Evolutionary conservation across 1,284 basidiomycete species (phyloP).

Genomic region (Ceratorhiza oryzae-sativae): DNA sequence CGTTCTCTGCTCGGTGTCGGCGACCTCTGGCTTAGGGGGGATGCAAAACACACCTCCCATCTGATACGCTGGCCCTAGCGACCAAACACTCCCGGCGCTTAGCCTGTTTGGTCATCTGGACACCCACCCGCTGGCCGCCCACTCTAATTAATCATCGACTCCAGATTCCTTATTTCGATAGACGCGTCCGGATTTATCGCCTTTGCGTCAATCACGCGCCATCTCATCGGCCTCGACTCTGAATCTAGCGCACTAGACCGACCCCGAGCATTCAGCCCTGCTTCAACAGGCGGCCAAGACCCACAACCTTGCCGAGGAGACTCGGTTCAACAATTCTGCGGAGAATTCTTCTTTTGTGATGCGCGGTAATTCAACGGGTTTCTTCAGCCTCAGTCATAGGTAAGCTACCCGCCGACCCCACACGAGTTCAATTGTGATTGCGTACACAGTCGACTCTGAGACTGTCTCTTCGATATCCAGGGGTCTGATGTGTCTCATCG

Average conservation of each 20-base stretch:
- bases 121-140: neutral
- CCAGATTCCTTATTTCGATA: neutral
- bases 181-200: slow-evolving; percentile 17
- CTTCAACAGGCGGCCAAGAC: neutral
- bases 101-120: neutral
- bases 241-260: too few species aligned
- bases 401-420: slow-evolving; percentile 48
- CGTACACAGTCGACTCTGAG: slow-evolving; percentile 66
- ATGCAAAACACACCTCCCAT: slow-evolving; percentile 16
- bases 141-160: neutral
- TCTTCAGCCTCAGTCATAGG: slow-evolving; percentile 76
- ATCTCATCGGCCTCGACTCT: neutral
- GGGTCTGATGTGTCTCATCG: slow-evolving; percentile 87
- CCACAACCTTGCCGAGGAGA: neutral
- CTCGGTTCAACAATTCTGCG: neutral
- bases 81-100: slow-evolving; percentile 22
- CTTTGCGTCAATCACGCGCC: slow-evolving; percentile 13
- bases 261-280: neutral
- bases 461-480: slow-evolving; percentile 79
- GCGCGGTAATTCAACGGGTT: slow-evolving; percentile 81
- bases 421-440: slow-evolving; percentile 12
- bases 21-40: neutral
- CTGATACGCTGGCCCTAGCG: slow-evolving; percentile 32
- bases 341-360: slow-evolving; percentile 51
- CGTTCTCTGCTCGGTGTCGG: neutral